A percentile compares a stretch with the other conserved stretches of the same genome.
phyloP scores from a whole-genome alignment of 306 rosid species.

The Medicago arabica region DNA sequence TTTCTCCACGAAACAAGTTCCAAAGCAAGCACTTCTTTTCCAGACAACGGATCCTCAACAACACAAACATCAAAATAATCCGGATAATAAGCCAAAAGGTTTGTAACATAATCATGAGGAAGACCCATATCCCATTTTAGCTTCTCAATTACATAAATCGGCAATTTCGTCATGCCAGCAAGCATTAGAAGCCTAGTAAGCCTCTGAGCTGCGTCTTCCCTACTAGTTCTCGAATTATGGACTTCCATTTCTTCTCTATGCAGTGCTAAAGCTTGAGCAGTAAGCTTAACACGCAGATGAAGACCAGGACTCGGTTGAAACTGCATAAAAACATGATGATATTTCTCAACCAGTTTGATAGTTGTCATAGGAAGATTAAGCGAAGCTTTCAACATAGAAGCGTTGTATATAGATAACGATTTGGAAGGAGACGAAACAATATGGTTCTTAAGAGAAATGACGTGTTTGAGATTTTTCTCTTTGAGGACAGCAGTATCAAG shows the following conservation, averaged over 20 bases:
- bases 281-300: constrained; percentile 64
- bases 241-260: constrained; percentile 67
- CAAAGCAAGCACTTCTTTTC: constrained; percentile 68
- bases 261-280: constrained; percentile 58
- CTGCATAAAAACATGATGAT: constrained; percentile 58
- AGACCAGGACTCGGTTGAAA: constrained; percentile 64
- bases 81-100: constrained; percentile 74
- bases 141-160: constrained; percentile 67
- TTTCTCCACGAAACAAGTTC: constrained; percentile 76
- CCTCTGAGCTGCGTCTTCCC: constrained; percentile 58
- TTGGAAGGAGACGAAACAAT: constrained; percentile 63
- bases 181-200: constrained; percentile 82
- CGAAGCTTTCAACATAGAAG: constrained; percentile 60
- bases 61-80: constrained; percentile 74
- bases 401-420: constrained; percentile 62
- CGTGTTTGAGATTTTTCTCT: constrained; percentile 74
- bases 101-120: constrained; percentile 59
- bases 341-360: constrained; percentile 55
- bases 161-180: constrained; percentile 62
- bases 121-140: constrained; percentile 92
- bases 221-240: constrained; percentile 49
- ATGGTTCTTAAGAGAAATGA: constrained; percentile 65
- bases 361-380: constrained; percentile 62
- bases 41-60: constrained; percentile 54
- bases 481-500: constrained; percentile 70